Conservation (phyloP, 2,329 filamentous ascomycete species). For the Neopestalotiopsis sp. region DNA sequence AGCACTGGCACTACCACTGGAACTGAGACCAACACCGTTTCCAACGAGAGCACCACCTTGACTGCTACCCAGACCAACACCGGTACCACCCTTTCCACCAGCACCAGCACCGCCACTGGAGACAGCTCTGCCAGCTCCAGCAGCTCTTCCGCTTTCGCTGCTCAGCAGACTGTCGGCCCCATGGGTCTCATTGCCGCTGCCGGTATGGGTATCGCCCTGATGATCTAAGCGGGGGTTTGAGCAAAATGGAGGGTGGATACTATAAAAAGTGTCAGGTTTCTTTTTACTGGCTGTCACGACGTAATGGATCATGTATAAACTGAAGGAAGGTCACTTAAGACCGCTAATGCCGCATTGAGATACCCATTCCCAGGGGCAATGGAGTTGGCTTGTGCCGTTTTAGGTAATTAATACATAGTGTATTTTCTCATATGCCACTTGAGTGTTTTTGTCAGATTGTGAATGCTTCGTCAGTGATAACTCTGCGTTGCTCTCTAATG, state of each 20-base stretch:
- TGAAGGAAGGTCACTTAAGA: constrained; percentile 9
- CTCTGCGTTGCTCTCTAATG: too few species aligned
- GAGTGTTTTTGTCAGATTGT: not conserved
- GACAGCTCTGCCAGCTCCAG: constrained; percentile 23
- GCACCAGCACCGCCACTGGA: constrained; percentile 21
- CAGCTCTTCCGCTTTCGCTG: constrained; percentile 18
- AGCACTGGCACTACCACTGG: constrained; percentile 9
- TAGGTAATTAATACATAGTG: constrained; percentile 17
- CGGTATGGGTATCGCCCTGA: constrained; percentile 33
- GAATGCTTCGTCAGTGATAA: too few species aligned
- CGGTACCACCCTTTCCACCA: constrained; percentile 7
- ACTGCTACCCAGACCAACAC: constrained; percentile 22
- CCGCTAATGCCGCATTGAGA: constrained; percentile 21
- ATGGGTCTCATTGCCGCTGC: constrained; percentile 35
- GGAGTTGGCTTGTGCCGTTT: constrained; percentile 15
- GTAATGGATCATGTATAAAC: constrained; percentile 21
- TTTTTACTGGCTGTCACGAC: constrained; percentile 3
- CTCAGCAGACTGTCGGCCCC: constrained; percentile 35
- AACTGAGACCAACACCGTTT: constrained; percentile 9
- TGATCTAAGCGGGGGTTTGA: constrained; percentile 28
- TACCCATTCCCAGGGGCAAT: constrained; percentile 18
- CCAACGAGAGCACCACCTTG: constrained; percentile 19
- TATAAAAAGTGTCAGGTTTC: not conserved
- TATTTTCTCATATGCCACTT: not conserved
- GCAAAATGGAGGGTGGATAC: not conserved